Conservation (phyloP, 2,329 filamentous ascomycete genomes). For the Rutstroemia sp. region DNA sequence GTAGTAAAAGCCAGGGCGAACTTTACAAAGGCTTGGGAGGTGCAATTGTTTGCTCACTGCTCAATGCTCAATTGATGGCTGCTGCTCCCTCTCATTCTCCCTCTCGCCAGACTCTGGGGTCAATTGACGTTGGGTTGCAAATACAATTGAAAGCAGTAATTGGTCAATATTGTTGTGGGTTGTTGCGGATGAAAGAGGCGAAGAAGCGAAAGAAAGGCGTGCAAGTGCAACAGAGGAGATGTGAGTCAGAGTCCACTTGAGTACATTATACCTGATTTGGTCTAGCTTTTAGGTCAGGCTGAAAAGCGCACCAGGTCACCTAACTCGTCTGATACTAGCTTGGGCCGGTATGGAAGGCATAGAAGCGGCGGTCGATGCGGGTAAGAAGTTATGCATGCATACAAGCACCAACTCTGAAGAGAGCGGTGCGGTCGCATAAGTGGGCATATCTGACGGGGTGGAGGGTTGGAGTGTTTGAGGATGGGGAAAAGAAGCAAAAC, state of each 20-base stretch:
- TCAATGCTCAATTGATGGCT: no score
- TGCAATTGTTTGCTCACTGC: no score
- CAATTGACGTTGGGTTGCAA: conserved; percentile 1
- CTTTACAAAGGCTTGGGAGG: background rate
- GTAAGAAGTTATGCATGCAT: background rate
- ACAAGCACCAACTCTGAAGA: background rate
- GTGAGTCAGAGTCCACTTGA: background rate
- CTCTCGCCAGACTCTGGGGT: background rate
- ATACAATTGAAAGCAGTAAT: conserved; percentile 3
- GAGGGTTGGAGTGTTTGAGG: background rate
- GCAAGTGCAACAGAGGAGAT: background rate
- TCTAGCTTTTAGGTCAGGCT: background rate
- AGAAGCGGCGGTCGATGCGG: conserved; percentile 3
- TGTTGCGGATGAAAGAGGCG: conserved; percentile 4
- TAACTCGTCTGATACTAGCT: background rate
- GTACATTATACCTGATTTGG: conserved; percentile 1
- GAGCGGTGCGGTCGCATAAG: background rate
- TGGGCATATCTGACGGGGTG: background rate
- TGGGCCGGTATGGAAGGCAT: background rate
- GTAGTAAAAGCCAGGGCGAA: background rate
- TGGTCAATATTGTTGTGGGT: conserved; percentile 4
- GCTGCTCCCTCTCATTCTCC: background rate
- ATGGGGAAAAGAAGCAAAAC: background rate
- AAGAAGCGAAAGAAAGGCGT: background rate
- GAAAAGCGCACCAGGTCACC: background rate